Evolutionary conservation across 2,329 filamentous ascomycete species (phyloP), one percentile per base, ranked within the genome.

Genomic region (Juglanconis oblonga): DNA sequence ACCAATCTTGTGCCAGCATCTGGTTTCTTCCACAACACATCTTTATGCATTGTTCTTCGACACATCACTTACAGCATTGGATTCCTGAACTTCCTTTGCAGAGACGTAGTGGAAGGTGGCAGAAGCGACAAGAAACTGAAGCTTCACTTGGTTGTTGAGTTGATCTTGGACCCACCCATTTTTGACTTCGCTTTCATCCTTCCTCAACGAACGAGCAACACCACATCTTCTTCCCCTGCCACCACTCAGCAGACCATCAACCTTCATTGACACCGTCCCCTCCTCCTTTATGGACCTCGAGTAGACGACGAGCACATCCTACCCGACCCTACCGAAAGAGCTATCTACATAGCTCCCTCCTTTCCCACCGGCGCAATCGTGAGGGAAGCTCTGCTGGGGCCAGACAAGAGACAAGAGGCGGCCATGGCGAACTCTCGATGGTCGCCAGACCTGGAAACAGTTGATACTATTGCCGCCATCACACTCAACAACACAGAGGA

Each of bases 81-180:
- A 29, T 14, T 29, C 11, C 33, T 29, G 33, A 9, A 52, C n/a
- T 32, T n/a, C 45, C 24, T 57, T 55, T 7, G 48, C n/a, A 8
- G 49, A 74, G 72, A 71, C 69, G 61, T 75, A 29, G 38, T 33
- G 40, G 40, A 42, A 45, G 29, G 52, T 35, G 52, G 24, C 40
- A 33, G 38, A 33, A 44, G 38, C n/a, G 29, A 31, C 24, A 9
- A 33, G 24, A 31, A 32, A 42, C 38, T 17, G 38, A 44, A 38
- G 52, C 52, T 29, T 38, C 9, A 45, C 24, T 24, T 17, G 14
- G 36, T 40, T 40, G 8, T 40, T 40, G 8, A 40, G 36, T 13
- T 13, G 36, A 13, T 8, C 8, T 45, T 32, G 40, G 32, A 24
- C 24, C 24, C 24, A 24, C 24, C 24, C 24, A 24, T 24, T 24